Evolutionary conservation across 2,329 filamentous ascomycete species (phyloP).

Genomic region (Ascochyta lentis): DNA sequence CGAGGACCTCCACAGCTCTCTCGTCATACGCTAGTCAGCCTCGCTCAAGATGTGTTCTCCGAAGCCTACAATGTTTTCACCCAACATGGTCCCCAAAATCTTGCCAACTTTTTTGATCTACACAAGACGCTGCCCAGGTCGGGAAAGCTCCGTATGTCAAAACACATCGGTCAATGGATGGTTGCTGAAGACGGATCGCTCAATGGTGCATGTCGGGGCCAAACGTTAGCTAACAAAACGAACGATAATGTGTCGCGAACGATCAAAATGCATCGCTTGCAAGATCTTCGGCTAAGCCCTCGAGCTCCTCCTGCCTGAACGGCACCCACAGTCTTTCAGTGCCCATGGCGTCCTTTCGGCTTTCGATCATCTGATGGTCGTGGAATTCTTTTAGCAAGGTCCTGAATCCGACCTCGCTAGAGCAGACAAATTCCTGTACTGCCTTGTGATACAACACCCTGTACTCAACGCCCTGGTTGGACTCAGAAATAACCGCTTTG

Average conservation of each 20-base stretch:
- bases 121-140: too few relatives aligned
- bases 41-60: too few relatives aligned
- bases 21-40: too few relatives aligned
- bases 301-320: constrained; percentile 85
- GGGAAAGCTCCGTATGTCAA: too few relatives aligned
- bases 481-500: constrained; percentile 41
- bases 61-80: too few relatives aligned
- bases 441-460: constrained; percentile 92
- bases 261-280: constrained; percentile 39
- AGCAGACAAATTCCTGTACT: constrained; percentile 95
- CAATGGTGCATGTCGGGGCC: too few relatives aligned
- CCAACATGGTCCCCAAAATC: too few relatives aligned
- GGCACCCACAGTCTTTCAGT: constrained; percentile 86
- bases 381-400: constrained; percentile 96
- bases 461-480: constrained; percentile 78
- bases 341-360: constrained; percentile 81
- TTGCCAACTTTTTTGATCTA: too few relatives aligned
- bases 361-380: constrained; percentile 96
- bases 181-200: too few relatives aligned
- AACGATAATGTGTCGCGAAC: neutral
- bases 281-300: constrained; percentile 84
- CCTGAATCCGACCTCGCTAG: constrained; percentile 93
- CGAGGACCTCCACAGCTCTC: neutral
- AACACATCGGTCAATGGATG: too few relatives aligned
- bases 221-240: neutral